phyloP scores from a whole-genome alignment of 176 grass and related monocot genomes.

The Phoenix roebelenii region DNA sequence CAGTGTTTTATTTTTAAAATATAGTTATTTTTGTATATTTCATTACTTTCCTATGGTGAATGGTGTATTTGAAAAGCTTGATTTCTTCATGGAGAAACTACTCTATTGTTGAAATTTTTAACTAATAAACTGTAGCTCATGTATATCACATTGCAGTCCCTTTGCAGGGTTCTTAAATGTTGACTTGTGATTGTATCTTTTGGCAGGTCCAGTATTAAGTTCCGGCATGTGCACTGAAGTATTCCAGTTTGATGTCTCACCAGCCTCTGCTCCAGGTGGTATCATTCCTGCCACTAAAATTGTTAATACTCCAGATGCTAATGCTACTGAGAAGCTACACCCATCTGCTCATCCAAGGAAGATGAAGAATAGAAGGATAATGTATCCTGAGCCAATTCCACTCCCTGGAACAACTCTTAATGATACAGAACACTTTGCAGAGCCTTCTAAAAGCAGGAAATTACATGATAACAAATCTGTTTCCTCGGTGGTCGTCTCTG shows the following conservation, averaged over 20 bases:
- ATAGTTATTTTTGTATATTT: too few relatives aligned
- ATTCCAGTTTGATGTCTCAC: slow-evolving; percentile 72
- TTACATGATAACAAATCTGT: slow-evolving; percentile 53
- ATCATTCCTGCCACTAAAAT: slow-evolving; percentile 55
- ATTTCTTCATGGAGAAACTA: too few relatives aligned
- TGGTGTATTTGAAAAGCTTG: too few relatives aligned
- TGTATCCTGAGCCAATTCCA: slow-evolving; percentile 67
- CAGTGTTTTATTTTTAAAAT: too few relatives aligned
- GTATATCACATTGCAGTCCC: too few relatives aligned
- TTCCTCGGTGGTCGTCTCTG: slow-evolving; percentile 71
- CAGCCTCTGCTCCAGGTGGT: slow-evolving; percentile 33
- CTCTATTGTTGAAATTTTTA: too few relatives aligned
- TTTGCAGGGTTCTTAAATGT: neutral
- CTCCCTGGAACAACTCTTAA: slow-evolving; percentile 59
- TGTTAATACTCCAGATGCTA: slow-evolving; percentile 44
- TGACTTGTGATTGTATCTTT: slow-evolving; percentile 20
- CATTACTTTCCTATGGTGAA: too few relatives aligned
- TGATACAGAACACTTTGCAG: slow-evolving; percentile 45
- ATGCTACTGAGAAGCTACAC: slow-evolving; percentile 42
- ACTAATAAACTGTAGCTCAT: too few relatives aligned
- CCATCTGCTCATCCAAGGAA: slow-evolving; percentile 30
- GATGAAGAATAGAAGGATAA: slow-evolving; percentile 70
- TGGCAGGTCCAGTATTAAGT: slow-evolving; percentile 68
- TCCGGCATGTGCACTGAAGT: slow-evolving; percentile 97
- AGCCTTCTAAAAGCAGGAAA: slow-evolving; percentile 59